phyloP scores from a whole-genome alignment of 768 basidiomycete species.

The Lactifluus subvellereus region DNA sequence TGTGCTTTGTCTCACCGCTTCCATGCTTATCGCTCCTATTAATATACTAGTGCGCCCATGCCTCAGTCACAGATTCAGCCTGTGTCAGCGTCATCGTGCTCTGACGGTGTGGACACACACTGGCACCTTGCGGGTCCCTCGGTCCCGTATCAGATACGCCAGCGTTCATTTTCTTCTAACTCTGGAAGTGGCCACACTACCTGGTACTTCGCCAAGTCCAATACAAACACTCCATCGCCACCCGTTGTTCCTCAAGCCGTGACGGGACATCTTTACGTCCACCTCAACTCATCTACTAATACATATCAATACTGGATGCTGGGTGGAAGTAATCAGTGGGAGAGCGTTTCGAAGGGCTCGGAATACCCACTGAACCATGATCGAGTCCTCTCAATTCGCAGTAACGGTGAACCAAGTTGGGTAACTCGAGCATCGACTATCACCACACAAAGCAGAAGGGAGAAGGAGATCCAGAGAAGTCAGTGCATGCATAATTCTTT shows the following conservation, averaged over 20 bases:
- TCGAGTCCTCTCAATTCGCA: background rate
- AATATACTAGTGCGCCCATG: background rate
- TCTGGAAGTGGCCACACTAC: slow-evolving; percentile 1
- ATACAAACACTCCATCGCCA: background rate
- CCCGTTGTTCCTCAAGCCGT: background rate
- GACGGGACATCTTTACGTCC: background rate
- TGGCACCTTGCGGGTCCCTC: background rate
- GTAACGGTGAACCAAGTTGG: slow-evolving; percentile 5
- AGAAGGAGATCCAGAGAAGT: background rate
- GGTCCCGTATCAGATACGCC: background rate
- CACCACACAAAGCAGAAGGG: background rate
- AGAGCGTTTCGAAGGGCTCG: background rate
- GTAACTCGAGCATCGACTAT: background rate
- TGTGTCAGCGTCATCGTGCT: too few relatives aligned
- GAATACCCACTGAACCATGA: slow-evolving; percentile 1
- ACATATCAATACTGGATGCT: background rate
- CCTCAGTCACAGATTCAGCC: background rate
- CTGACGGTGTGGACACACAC: too few relatives aligned
- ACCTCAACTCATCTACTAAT: background rate
- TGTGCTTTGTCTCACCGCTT: background rate
- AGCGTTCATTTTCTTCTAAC: background rate
- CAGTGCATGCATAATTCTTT: background rate
- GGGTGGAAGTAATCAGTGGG: background rate
- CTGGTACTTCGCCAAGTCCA: background rate
- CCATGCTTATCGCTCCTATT: background rate